phyloP scores from a whole-genome alignment of 371 early-diverging fungal genomes.

The Syncephalastrum racemosum region DNA sequence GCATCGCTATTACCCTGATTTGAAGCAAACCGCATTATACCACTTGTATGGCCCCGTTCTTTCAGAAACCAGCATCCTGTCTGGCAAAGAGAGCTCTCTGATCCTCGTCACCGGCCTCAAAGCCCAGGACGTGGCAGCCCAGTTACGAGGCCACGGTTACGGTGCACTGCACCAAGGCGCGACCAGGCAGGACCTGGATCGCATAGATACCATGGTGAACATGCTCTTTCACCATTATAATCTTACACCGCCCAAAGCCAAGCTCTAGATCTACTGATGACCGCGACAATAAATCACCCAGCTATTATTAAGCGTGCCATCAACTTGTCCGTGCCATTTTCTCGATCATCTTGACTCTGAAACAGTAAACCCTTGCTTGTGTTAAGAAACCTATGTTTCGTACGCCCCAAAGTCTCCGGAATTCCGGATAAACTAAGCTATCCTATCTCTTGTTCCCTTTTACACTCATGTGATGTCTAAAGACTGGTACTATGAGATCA shows the following conservation, averaged over 20 bases:
- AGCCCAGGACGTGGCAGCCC: conserved; percentile 26
- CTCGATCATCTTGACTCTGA: too few relatives aligned
- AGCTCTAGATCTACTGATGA: conserved; percentile 3
- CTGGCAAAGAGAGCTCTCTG: conserved; percentile 33
- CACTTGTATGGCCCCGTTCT: conserved; percentile 37
- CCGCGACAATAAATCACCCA: too few relatives aligned
- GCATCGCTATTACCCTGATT: conserved; percentile 28
- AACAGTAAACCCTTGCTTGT: too few relatives aligned
- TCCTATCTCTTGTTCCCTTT: too few relatives aligned
- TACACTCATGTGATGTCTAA: too few relatives aligned
- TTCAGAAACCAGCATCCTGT: conserved; percentile 23
- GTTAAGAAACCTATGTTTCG: too few relatives aligned
- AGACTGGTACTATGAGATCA: too few relatives aligned
- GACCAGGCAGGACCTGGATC: conserved; percentile 21
- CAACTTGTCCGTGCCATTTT: too few relatives aligned
- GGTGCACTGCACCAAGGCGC: conserved; percentile 44
- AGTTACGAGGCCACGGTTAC: conserved; percentile 30
- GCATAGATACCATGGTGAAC: conserved; percentile 6
- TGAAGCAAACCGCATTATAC: conserved; percentile 33
- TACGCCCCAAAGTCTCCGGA: too few relatives aligned
- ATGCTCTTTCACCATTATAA: conserved; percentile 13
- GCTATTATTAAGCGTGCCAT: too few relatives aligned
- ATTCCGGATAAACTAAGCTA: too few relatives aligned
- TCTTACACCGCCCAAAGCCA: conserved; percentile 11
- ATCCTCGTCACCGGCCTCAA: conserved; percentile 29